A percentile compares a stretch with the other conserved stretches of the same genome.
Evolutionary conservation across 306 rosid species (phyloP).

Genomic region (Vicia villosa): DNA sequence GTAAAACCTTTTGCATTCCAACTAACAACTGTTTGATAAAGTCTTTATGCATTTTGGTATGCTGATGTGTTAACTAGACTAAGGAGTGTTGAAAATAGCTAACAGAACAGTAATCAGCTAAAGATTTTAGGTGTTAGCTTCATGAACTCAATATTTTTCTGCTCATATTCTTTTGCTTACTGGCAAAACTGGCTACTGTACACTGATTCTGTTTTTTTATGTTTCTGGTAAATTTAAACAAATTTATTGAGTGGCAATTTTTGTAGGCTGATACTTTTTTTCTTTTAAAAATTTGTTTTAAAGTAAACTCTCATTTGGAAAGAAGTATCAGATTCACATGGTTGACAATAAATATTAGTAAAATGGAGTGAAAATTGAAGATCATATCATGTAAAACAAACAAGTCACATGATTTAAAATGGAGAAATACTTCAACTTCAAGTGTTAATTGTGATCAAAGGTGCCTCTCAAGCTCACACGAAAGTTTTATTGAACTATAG

Average conservation of each 20-base stretch:
- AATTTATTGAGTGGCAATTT: constrained; percentile 1
- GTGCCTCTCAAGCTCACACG: constrained; percentile 7
- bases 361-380: constrained; percentile 16
- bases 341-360: neutral
- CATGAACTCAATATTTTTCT: neutral
- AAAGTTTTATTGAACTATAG: neutral
- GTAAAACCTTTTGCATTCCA: constrained; percentile 40
- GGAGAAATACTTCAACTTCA: constrained; percentile 16
- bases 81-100: constrained; percentile 15
- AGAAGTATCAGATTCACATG: constrained; percentile 15
- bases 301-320: neutral
- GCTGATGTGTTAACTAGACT: constrained; percentile 26
- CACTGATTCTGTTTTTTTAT: neutral
- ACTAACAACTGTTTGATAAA: constrained; percentile 24
- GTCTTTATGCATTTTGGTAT: constrained; percentile 25
- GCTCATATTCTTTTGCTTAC: constrained; percentile 10
- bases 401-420: neutral
- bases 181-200: constrained; percentile 7
- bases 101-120: constrained; percentile 31
- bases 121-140: constrained; percentile 26
- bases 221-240: constrained; percentile 9
- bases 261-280: neutral
- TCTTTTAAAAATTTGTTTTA: neutral
- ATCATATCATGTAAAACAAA: neutral
- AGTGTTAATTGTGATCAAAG: neutral